These are phyloP conservation scores for Lasiodiplodia gonubiensis DNA, from an alignment of 2,329 filamentous ascomycete genomes.

Conservation along the genomic window DNA sequence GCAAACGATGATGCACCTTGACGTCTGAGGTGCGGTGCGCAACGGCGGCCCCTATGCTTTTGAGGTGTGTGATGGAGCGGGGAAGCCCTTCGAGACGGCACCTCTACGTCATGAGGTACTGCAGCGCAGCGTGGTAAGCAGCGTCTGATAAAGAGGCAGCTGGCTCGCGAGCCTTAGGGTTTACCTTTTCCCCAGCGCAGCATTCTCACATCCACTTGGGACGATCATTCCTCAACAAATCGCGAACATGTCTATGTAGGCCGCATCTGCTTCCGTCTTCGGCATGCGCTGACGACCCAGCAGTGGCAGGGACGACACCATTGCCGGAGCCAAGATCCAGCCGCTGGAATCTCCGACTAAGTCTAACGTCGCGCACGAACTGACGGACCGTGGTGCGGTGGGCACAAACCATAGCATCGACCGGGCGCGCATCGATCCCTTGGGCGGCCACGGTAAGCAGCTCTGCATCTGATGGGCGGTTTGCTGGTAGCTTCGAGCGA, in stretches of 20 bases:
- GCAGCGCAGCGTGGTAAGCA: not conserved
- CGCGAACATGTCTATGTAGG: constrained; percentile 12
- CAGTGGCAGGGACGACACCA: constrained; percentile 27
- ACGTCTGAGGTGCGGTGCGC: constrained; percentile 11
- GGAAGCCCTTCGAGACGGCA: not conserved
- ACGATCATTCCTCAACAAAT: not conserved
- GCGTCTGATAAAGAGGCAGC: constrained; percentile 4
- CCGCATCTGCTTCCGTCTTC: constrained; percentile 6
- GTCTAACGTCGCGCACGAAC: constrained; percentile 30
- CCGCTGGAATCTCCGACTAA: constrained; percentile 34
- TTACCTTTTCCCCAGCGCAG: not conserved
- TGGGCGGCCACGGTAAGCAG: constrained; percentile 32
- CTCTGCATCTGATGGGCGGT: too few relatives aligned
- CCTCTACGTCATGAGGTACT: constrained; percentile 14
- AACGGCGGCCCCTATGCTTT: not conserved
- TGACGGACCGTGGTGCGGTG: constrained; percentile 29
- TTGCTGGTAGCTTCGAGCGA: constrained; percentile 1
- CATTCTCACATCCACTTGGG: not conserved
- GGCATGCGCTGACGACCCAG: constrained; percentile 3
- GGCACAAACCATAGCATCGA: constrained; percentile 35
- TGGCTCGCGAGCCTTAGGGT: not conserved
- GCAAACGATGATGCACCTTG: constrained; percentile 24
- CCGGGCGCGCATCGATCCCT: constrained; percentile 34
- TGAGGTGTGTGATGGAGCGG: constrained; percentile 1
- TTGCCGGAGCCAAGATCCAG: constrained; percentile 35